These are phyloP conservation scores for Capsicum chinense DNA, from an alignment of 257 asterid genomes.

Conservation along the genomic window DNA sequence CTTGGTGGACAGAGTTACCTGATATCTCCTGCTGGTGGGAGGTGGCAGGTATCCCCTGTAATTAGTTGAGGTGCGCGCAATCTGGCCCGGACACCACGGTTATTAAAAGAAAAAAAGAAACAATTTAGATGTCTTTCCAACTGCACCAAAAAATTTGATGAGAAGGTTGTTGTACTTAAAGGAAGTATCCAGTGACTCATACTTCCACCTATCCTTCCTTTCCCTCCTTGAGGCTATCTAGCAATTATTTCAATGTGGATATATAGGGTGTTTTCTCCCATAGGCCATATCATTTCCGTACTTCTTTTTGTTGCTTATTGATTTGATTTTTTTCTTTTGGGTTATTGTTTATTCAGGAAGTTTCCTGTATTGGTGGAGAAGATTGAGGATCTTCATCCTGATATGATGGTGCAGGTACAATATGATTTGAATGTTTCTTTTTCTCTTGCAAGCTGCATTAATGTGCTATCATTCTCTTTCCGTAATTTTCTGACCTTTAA, in stretches of 20 bases:
- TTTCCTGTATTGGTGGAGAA: constrained; percentile 46
- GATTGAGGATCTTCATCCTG: constrained; percentile 73
- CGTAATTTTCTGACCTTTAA: neutral
- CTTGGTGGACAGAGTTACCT: too few relatives aligned
- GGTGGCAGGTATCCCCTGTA: too few relatives aligned
- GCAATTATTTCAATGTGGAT: neutral
- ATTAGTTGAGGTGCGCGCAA: too few relatives aligned
- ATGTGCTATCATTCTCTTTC: neutral
- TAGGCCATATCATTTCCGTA: neutral
- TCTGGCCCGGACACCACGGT: too few relatives aligned
- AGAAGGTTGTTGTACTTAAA: neutral
- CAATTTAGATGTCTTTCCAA: constrained; percentile 26
- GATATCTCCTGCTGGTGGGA: too few relatives aligned
- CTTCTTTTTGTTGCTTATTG: constrained; percentile 15
- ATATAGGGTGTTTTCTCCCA: neutral
- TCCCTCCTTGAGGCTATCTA: too few relatives aligned
- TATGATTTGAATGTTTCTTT: neutral
- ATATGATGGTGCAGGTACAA: constrained; percentile 77
- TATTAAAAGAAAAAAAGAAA: neutral
- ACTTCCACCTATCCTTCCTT: too few relatives aligned
- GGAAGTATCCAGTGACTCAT: neutral
- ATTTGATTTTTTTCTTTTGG: neutral
- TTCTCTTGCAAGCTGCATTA: constrained; percentile 14
- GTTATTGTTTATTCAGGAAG: constrained; percentile 46
- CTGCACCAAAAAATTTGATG: neutral